phyloP scores from a whole-genome alignment of 345 rosid genomes.

The Salix exigua region DNA sequence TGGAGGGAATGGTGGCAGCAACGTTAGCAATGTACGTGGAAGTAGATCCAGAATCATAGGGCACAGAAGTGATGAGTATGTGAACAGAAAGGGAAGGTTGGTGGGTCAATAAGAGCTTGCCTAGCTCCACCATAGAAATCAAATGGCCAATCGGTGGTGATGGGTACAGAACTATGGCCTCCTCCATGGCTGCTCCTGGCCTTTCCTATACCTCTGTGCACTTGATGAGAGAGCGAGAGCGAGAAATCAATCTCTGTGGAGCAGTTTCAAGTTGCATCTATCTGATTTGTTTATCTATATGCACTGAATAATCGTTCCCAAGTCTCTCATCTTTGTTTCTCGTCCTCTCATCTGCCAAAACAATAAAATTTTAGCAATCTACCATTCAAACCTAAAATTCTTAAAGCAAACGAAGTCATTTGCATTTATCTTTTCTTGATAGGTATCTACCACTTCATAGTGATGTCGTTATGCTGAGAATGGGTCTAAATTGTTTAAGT shows the following conservation, averaged over 20 bases:
- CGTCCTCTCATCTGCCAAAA: neutral
- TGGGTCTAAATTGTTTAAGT: too few relatives aligned
- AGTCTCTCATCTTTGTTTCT: neutral
- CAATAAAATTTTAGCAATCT: too few relatives aligned
- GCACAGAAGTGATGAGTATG: slow-evolving; percentile 39
- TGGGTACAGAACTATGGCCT: slow-evolving; percentile 53
- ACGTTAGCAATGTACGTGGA: slow-evolving; percentile 23
- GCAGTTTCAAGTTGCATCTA: too few relatives aligned
- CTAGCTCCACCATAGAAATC: slow-evolving; percentile 66
- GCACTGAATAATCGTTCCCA: too few relatives aligned
- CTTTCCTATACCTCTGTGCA: neutral
- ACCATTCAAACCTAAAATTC: too few relatives aligned
- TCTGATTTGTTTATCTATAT: too few relatives aligned
- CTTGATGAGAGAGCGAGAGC: too few relatives aligned
- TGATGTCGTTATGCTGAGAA: too few relatives aligned
- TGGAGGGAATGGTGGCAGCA: slow-evolving; percentile 13
- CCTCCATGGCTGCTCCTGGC: slow-evolving; percentile 6
- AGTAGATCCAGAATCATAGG: slow-evolving; percentile 42
- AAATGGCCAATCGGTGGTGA: slow-evolving; percentile 62
- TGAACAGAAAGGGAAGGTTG: slow-evolving; percentile 51
- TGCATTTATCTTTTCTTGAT: too few relatives aligned
- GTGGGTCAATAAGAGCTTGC: slow-evolving; percentile 43
- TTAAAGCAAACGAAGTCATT: too few relatives aligned
- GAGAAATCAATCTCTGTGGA: too few relatives aligned
- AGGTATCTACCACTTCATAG: too few relatives aligned